Conservation (phyloP, 2,329 filamentous ascomycete genomes). For the Monilinia vaccinii-corymbosi region DNA sequence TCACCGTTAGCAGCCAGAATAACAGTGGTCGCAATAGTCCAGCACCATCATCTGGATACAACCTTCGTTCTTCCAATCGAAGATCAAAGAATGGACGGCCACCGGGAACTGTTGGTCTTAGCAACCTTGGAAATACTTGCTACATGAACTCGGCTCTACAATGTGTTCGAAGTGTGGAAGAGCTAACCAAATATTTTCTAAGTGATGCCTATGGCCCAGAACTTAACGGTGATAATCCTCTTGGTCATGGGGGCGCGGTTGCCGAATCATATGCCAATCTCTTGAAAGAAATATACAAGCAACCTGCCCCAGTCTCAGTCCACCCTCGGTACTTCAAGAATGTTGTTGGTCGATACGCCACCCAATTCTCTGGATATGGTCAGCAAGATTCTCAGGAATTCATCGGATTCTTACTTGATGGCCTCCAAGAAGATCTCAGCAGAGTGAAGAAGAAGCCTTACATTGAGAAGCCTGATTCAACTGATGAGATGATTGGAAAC, state of each 20-base stretch:
- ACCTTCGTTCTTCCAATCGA: conserved; percentile 50
- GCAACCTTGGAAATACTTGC: conserved; percentile 92
- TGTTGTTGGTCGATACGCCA: conserved; percentile 69
- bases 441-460: conserved; percentile 93
- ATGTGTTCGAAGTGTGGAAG: conserved; percentile 86
- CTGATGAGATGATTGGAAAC: conserved; percentile 87
- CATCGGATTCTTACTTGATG: conserved; percentile 86
- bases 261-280: conserved; percentile 76
- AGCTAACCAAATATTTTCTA: conserved; percentile 87
- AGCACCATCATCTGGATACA: conserved; percentile 49
- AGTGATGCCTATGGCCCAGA: conserved; percentile 65
- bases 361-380: conserved; percentile 84
- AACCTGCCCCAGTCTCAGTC: conserved; percentile 56
- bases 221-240: conserved; percentile 74
- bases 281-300: conserved; percentile 68
- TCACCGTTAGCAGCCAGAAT: conserved; percentile 31
- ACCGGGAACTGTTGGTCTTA: conserved; percentile 70
- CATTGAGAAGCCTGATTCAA: conserved; percentile 94
- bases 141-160: conserved; percentile 99
- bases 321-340: conserved; percentile 75
- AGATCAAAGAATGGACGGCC: conserved; percentile 58
- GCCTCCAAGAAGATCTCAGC: conserved; percentile 89
- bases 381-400: conserved; percentile 99
- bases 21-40: conserved; percentile 64
- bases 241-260: conserved; percentile 78